Base-by-base conservation (phyloP, 2,329 filamentous ascomycete genomes). In the Alternaria postmessia region DNA sequence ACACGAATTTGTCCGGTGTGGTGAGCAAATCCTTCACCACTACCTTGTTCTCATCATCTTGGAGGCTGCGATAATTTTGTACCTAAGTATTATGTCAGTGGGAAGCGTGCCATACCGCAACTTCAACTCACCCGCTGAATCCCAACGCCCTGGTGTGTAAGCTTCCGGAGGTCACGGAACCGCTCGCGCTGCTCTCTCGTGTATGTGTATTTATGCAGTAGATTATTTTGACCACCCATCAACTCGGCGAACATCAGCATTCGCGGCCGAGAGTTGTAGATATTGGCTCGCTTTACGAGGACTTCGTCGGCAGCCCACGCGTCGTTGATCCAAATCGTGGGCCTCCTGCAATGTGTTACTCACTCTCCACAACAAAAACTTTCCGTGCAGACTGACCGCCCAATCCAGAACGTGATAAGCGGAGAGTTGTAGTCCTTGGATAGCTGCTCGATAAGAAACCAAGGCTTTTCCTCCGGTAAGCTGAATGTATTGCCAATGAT, bases 1-100 rank as follows among this genome's bases (percentile, higher is more conserved):
- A 81, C 22, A 85, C 84, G 58, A 83, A 86, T n/a, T 81, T 76
- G 4, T 77, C 73, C 0, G 84, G 83, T 2, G 75, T 77, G 3
- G 66, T 71, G 7, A 86, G 72, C 4, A 85, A 67, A 61, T 85
- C 81, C 16, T 78, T 77, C 1, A 84, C 84, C 11, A 86, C 81
- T 4, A 86, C 74, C 51, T 81, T 81, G 69, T 84, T 86, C 75
- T 88, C 86, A 63, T 86, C 82, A 67, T 88, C 85, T 70, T 88
- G 86, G 56, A 87, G 87, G 1, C 82, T 80, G 1, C 86, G 78
- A 61, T 88, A 88, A 11, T 57, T 57, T 52, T 81, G 38, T 12
- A 57, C 38, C 54, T 57, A 20, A 14, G 24, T 26, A n/a, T 5
- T 6, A 4, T 12, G 7, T 57, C 8, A 56, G 22, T 7, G 3